Percentiles rank a stretch among this genome's conserved stretches.
Conservation (phyloP, 306 rosid genomes). For the Alnus rubra region DNA sequence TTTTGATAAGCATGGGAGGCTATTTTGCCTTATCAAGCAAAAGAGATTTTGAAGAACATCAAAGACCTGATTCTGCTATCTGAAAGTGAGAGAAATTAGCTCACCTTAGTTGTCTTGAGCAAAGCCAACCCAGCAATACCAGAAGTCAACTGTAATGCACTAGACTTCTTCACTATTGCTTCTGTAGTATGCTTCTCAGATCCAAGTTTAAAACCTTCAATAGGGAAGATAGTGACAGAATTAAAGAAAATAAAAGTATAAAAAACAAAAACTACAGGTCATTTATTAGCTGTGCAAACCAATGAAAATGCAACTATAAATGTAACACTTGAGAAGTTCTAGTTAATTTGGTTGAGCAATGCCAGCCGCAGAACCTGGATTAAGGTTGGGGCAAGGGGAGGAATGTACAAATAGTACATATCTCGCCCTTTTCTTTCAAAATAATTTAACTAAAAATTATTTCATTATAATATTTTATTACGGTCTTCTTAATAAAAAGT, state of each 20-base stretch:
- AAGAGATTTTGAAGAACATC: background rate
- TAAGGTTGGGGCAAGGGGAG: background rate
- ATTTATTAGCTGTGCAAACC: background rate
- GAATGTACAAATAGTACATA: background rate
- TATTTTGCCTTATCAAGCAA: background rate
- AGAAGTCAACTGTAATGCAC: constrained; percentile 67
- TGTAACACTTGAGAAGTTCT: background rate
- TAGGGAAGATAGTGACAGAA: constrained; percentile 9
- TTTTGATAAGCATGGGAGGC: background rate
- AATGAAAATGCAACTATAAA: background rate
- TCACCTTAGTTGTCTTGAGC: constrained; percentile 84
- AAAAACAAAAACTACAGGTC: constrained; percentile 17
- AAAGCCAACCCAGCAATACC: constrained; percentile 80
- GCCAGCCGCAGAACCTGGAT: background rate
- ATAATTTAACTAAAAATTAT: background rate
- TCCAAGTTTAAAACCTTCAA: constrained; percentile 92
- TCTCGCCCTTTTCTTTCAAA: background rate
- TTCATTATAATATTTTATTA: background rate
- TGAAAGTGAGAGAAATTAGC: constrained; percentile 13
- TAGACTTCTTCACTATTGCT: constrained; percentile 63
- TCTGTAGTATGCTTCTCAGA: constrained; percentile 85
- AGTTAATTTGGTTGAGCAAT: background rate
- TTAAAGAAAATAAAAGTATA: background rate
- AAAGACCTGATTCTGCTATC: background rate
- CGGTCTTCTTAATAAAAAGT: background rate